A percentile compares a stretch with the other conserved stretches of the same genome.
Conservation (phyloP, 2,329 filamentous ascomycete species). For the Cladophialophora bantiana region DNA sequence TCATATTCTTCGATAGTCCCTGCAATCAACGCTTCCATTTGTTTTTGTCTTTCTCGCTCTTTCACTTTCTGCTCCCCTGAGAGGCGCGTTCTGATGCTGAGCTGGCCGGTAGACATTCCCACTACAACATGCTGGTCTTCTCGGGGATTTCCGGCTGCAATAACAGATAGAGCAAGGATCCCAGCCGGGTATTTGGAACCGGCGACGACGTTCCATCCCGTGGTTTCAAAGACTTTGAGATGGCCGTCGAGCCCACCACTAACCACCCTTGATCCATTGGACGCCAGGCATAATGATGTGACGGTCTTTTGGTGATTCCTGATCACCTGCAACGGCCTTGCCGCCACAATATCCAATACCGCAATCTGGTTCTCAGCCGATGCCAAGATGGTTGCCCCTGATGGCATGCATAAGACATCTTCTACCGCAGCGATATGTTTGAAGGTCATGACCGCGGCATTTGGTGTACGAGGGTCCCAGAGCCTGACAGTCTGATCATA, state of each 20-base stretch:
- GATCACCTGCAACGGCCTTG: constrained; percentile 83
- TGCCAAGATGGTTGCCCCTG: constrained; percentile 84
- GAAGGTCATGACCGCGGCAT: constrained; percentile 83
- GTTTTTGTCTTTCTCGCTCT: constrained; percentile 78
- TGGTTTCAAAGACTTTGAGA: constrained; percentile 95
- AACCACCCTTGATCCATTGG: constrained; percentile 79
- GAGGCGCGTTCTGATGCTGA: constrained; percentile 87
- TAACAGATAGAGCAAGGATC: constrained; percentile 81
- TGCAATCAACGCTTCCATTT: constrained; percentile 81
- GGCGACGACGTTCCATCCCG: constrained; percentile 93
- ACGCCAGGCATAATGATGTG: constrained; percentile 82
- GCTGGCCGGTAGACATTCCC: constrained; percentile 91
- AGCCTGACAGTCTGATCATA: constrained; percentile 93
- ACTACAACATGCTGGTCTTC: constrained; percentile 94
- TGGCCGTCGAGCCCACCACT: constrained; percentile 93
- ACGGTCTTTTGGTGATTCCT: constrained; percentile 98
- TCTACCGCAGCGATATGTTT: constrained; percentile 92
- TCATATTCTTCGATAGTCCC: constrained; percentile 82
- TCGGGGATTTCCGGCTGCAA: constrained; percentile 69
- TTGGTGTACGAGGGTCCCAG: constrained; percentile 83
- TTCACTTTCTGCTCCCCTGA: constrained; percentile 80
- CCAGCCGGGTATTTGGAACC: constrained; percentile 93
- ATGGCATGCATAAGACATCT: constrained; percentile 82
- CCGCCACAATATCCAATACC: constrained; percentile 90
- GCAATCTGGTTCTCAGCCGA: constrained; percentile 86